Conservation (phyloP, 169 alveolate species). For the Eimeria maxima region DNA sequence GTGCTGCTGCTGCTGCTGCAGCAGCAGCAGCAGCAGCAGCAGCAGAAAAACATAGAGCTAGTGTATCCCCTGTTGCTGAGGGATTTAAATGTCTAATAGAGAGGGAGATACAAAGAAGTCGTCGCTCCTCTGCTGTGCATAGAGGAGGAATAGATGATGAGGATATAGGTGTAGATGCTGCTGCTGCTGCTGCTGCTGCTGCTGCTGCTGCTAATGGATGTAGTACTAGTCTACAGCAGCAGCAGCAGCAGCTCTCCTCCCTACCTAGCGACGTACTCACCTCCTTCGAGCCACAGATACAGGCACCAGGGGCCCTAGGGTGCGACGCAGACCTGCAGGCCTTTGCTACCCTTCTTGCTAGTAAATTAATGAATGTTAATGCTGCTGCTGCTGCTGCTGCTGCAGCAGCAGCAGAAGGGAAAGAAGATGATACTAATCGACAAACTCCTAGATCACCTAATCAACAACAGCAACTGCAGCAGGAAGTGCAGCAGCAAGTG, state of each 20-base stretch:
- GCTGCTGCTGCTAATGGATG: no score
- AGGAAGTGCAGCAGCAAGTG: no score
- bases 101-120: background rate
- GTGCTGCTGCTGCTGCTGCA: no score
- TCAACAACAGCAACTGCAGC: no score
- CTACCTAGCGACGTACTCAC: background rate
- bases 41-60: background rate
- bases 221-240: no score
- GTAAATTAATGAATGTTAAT: background rate
- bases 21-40: no score
- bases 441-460: no score
- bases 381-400: background rate
- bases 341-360: background rate
- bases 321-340: conserved; percentile 42
- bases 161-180: background rate
- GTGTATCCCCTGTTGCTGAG: conserved; percentile 21
- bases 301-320: background rate
- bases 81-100: background rate
- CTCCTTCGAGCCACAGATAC: background rate
- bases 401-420: background rate
- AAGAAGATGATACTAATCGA: no score
- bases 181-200: no score
- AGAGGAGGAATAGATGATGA: background rate
- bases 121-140: background rate
- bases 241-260: background rate